phyloP scores from a whole-genome alignment of 345 rosid species.

The Lepidium aucheri region DNA sequence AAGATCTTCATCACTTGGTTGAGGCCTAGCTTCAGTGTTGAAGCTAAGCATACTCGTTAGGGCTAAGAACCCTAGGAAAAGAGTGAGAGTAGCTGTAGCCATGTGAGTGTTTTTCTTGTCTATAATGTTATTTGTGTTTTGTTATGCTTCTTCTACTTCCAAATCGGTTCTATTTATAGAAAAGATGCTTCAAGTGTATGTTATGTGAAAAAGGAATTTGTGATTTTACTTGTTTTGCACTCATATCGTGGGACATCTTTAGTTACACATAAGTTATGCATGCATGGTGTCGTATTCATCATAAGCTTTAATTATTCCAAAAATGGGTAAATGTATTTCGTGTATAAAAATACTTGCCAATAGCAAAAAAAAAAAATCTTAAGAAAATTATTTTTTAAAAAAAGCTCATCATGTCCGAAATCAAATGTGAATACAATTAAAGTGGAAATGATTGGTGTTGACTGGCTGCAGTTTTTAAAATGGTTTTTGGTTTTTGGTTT shows the following conservation, averaged over 20 bases:
- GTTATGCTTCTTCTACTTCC: not conserved
- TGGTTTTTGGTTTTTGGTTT: no score
- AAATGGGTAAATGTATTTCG: not conserved
- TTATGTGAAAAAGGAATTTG: not conserved
- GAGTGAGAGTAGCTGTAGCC: not conserved
- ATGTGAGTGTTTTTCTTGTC: constrained; percentile 2
- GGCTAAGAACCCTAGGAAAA: constrained; percentile 14
- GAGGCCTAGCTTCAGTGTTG: constrained; percentile 21
- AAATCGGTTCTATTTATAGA: constrained; percentile 16
- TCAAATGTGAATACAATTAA: not conserved
- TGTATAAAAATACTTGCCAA: not conserved
- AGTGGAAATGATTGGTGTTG: no score
- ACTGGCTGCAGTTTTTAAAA: no score
- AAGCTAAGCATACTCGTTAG: constrained; percentile 12
- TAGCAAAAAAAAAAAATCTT: not conserved
- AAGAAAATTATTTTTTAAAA: no score
- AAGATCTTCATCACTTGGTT: constrained; percentile 23
- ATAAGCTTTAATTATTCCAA: not conserved
- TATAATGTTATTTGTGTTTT: not conserved
- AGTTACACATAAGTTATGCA: not conserved
- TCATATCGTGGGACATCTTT: constrained; percentile 10
- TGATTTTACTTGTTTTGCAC: constrained; percentile 14
- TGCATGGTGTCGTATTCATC: not conserved
- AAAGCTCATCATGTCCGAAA: not conserved
- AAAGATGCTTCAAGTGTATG: not conserved